These are phyloP conservation scores for Poteriospumella lacustris DNA, from an alignment of 108 stramenopile genomes.

Conservation along the genomic window DNA sequence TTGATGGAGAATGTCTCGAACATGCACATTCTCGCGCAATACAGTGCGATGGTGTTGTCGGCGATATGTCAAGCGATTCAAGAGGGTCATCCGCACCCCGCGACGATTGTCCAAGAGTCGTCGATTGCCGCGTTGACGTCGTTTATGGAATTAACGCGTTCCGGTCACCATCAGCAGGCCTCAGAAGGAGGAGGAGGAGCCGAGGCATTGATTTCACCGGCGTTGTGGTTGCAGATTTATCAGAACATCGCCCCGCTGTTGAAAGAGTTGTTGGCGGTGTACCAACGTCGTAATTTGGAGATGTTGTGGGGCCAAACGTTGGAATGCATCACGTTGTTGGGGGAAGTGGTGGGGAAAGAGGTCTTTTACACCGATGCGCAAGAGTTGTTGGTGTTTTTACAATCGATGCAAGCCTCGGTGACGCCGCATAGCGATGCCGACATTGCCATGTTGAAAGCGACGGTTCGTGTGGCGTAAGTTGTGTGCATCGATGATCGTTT, in stretches of 20 bases:
- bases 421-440: not conserved
- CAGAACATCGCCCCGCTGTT: not conserved
- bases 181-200: too few relatives aligned
- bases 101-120: not conserved
- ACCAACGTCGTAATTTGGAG: not conserved
- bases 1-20: not conserved
- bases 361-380: not conserved
- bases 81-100: too few relatives aligned
- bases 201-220: too few relatives aligned
- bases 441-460: not conserved
- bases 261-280: not conserved
- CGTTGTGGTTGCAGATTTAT: too few relatives aligned
- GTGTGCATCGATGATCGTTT: not conserved
- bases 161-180: not conserved
- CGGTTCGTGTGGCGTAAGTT: slow-evolving; percentile 10
- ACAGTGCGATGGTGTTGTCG: not conserved
- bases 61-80: not conserved
- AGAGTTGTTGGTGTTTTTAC: not conserved
- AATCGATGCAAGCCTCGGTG: not conserved
- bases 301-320: not conserved
- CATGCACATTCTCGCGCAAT: not conserved
- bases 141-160: not conserved
- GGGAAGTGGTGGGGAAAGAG: not conserved
- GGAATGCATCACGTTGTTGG: not conserved
- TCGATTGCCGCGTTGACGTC: not conserved